Evolutionary conservation across 768 basidiomycete species (phyloP).

Genomic region (Suillus decipiens): DNA sequence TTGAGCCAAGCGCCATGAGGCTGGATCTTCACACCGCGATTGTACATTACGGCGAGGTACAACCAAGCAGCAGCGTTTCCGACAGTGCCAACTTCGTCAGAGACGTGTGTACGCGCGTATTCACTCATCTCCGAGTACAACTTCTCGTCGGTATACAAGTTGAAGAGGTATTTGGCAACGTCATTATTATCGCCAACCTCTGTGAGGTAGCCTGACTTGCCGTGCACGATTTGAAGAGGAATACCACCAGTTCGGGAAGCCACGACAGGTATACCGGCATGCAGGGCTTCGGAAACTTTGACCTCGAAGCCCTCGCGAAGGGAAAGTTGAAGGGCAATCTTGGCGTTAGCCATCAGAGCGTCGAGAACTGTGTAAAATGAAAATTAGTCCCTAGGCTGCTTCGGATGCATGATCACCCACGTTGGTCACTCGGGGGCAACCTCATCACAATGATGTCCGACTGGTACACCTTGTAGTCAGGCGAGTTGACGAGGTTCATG

Average conservation of each 20-base stretch:
- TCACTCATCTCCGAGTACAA: constrained; percentile 64
- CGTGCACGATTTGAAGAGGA: constrained; percentile 87
- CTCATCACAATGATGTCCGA: constrained; percentile 77
- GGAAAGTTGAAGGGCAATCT: constrained; percentile 89
- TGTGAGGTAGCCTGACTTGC: constrained; percentile 86
- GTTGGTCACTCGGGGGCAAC: constrained; percentile 80
- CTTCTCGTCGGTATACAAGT: constrained; percentile 74
- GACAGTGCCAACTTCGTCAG: constrained; percentile 83
- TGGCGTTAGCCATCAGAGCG: constrained; percentile 84
- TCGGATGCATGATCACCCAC: constrained; percentile 42
- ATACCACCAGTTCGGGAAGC: constrained; percentile 89
- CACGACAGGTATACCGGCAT: constrained; percentile 85
- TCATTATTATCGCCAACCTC: constrained; percentile 72
- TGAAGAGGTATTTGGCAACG: constrained; percentile 75
- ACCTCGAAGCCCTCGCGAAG: constrained; percentile 97
- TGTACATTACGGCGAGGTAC: constrained; percentile 80
- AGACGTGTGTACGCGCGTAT: constrained; percentile 74
- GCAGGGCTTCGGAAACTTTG: constrained; percentile 94
- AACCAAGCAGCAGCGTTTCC: constrained; percentile 72
- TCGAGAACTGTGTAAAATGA: constrained; percentile 62
- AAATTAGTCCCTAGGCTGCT: constrained; percentile 7
- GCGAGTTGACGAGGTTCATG: constrained; percentile 56
- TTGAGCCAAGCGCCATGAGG: constrained; percentile 87
- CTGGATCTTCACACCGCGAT: constrained; percentile 72
- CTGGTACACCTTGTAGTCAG: constrained; percentile 52